Base-by-base conservation (phyloP, 1,284 basidiomycete genomes). In the Moesziomyces sp. region DNA sequence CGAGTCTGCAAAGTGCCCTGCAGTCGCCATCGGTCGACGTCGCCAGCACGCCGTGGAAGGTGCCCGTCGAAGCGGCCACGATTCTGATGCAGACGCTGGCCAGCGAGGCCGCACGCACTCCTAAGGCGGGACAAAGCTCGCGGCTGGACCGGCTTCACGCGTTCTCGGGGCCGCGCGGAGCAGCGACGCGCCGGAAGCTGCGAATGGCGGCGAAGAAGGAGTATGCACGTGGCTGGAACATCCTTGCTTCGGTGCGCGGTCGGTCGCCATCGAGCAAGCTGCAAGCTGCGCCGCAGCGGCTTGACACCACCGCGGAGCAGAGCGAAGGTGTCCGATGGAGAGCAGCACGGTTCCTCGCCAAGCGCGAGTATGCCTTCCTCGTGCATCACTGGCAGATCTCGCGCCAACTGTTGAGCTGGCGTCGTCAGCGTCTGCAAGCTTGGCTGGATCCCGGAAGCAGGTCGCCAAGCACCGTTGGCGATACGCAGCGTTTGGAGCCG, bases 71-170 rank as follows among this genome's bases (percentile, higher is more conserved):
- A 35, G 61, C 77, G 7, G 77, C 68, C 13, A 79, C 77, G 21
- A 49, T 77, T 24, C 23, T 77, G n/a, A 73, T 79, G 66, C 66
- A 69, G 44, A 44, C 70, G 5, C 52, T 79, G 7, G 71, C 69
- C 11, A 46, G 24, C n/a, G 73, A 75, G 40, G 68, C 68, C 19
- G 43, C 61, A 0, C 65, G 53, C 14, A 44, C 34, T 1, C 67
- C 67, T 18, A 67, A 52, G 24, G 52, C 24, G 30, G 34, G 40
- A 7, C 58, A 19, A 9, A 21, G 38, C 1, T 14, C 34, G 11
- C 16, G 52, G 26, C 24, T 28, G 24, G 59, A 35, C 13, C 50
- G 24, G 6, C 54, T 46, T 24, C 58, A 40, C 4, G 10, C 45
- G 24, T 28, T 19, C 16, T 48, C n/a, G 30, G 48, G 4, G 40